Conservation (phyloP, 148 eudicot genomes). For the Linanthus parryae region DNA sequence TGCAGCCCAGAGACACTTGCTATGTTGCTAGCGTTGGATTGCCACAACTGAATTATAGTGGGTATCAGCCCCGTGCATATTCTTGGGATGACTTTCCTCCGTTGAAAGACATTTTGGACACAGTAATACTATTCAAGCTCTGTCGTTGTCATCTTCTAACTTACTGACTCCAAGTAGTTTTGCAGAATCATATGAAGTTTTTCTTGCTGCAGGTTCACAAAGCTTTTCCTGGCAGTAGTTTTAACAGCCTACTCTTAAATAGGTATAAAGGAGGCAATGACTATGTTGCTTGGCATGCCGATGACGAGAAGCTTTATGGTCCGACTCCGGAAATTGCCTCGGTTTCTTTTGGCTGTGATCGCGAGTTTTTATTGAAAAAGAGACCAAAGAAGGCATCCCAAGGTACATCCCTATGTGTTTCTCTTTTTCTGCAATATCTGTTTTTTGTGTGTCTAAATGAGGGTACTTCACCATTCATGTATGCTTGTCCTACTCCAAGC, state of each 20-base stretch:
- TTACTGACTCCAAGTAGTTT: not conserved
- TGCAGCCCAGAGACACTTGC: slow-evolving; percentile 91
- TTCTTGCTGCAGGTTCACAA: slow-evolving; percentile 43
- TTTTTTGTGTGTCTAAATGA: no score
- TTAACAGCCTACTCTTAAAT: slow-evolving; percentile 77
- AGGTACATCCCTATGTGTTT: slow-evolving; percentile 30
- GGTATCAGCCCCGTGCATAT: slow-evolving; percentile 73
- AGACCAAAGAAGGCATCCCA: slow-evolving; percentile 30
- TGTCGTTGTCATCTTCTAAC: not conserved
- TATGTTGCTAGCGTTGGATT: slow-evolving; percentile 66
- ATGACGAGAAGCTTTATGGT: slow-evolving; percentile 87
- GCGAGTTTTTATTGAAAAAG: slow-evolving; percentile 73
- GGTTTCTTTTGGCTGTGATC: slow-evolving; percentile 90
- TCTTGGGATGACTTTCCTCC: slow-evolving; percentile 84
- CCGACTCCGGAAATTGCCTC: slow-evolving; percentile 88
- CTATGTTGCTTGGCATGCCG: slow-evolving; percentile 92
- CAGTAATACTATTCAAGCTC: slow-evolving; percentile 26
- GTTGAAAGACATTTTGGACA: slow-evolving; percentile 43
- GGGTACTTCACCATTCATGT: no score
- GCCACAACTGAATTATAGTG: slow-evolving; percentile 56
- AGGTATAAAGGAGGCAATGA: slow-evolving; percentile 81
- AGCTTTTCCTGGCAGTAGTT: slow-evolving; percentile 74
- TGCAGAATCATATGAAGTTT: not conserved
- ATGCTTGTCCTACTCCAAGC: no score
- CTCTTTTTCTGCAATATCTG: no score